Conservation (phyloP, 164 flowering plant genomes). For the Vitis vinifera region ASM3070453v1 NC_081810.1:3937501-3938000, state of each 20-base stretch:
- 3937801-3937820: not conserved
- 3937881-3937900: not conserved
- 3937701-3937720: too few species aligned
- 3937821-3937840: not conserved
- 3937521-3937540: constrained; percentile 1
- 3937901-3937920: not conserved
- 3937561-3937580: not conserved
- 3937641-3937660: too few species aligned
- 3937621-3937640: too few species aligned
- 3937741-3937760: too few species aligned
- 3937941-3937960: not conserved
- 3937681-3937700: too few species aligned
- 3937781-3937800: too few species aligned
- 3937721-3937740: too few species aligned
- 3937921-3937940: not conserved
- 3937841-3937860: not conserved
- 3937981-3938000: constrained; percentile 74
- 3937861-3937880: not conserved
- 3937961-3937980: not conserved
- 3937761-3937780: too few species aligned
- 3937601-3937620: too few species aligned
- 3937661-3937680: too few species aligned
- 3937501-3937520: constrained; percentile 69
- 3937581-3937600: not conserved
- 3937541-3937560: not conserved